phyloP scores from a whole-genome alignment of 805 yeast genomes.

The Grigorovia humatica region DNA sequence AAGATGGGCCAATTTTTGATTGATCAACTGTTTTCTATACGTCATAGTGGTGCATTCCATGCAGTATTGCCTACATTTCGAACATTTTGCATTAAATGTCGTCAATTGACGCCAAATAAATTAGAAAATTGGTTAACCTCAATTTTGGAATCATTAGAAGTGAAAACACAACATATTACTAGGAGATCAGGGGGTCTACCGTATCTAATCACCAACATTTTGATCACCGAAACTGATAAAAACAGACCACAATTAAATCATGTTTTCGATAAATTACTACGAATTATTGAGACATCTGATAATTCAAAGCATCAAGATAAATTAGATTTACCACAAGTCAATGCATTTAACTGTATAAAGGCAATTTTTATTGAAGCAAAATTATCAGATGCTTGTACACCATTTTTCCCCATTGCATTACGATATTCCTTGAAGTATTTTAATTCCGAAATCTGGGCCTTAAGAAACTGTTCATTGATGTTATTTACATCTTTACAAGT shows the following conservation, averaged over 20 bases:
- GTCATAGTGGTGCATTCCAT: slow-evolving; percentile 89
- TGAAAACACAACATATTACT: slow-evolving; percentile 60
- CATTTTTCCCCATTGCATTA: slow-evolving; percentile 48
- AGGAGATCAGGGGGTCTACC: slow-evolving; percentile 93
- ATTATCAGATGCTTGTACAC: slow-evolving; percentile 42
- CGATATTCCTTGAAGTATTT: slow-evolving; percentile 53
- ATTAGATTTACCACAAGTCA: slow-evolving; percentile 81
- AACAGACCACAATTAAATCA: slow-evolving; percentile 33
- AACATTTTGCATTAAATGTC: slow-evolving; percentile 52
- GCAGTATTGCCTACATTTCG: slow-evolving; percentile 77
- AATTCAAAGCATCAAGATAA: slow-evolving; percentile 44
- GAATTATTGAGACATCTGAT: slow-evolving; percentile 36
- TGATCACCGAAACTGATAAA: slow-evolving; percentile 39
- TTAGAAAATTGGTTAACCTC: slow-evolving; percentile 51
- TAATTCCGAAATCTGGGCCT: slow-evolving; percentile 65
- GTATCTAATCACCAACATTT: slow-evolving; percentile 59
- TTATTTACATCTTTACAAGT: slow-evolving; percentile 76
- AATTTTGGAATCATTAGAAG: slow-evolving; percentile 43
- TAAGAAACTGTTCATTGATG: slow-evolving; percentile 90
- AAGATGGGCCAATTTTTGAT: slow-evolving; percentile 45
- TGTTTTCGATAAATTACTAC: slow-evolving; percentile 43
- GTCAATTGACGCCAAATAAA: slow-evolving; percentile 26
- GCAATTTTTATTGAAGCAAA: slow-evolving; percentile 64
- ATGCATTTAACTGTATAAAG: slow-evolving; percentile 79
- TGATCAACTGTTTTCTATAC: slow-evolving; percentile 58